Conservation (phyloP, 169 alveolate species). For the Babesia caballi region DNA sequence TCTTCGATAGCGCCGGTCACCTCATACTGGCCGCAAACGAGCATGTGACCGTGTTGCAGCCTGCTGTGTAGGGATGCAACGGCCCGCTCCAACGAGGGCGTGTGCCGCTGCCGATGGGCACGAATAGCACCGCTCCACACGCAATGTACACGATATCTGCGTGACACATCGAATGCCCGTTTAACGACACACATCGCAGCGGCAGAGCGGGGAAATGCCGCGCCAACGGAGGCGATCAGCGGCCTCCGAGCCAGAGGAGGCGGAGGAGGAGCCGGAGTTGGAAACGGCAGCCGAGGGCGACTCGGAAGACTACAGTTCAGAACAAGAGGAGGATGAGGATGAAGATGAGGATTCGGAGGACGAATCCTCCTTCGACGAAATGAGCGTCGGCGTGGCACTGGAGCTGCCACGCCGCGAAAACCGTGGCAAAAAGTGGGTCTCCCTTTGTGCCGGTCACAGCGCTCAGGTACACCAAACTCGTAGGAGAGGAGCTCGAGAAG, state of each 20-base stretch:
- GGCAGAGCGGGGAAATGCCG: neutral
- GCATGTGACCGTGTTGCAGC: no score
- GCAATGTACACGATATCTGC: no score
- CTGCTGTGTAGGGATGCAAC: no score
- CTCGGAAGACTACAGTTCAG: neutral
- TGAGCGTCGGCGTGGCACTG: conserved; percentile 80
- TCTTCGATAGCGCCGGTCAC: no score
- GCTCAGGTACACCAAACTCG: conserved; percentile 65
- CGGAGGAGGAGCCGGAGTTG: conserved; percentile 3
- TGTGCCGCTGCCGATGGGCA: no score
- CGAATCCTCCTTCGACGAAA: conserved; percentile 60
- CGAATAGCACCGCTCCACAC: no score
- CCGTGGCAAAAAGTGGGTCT: conserved; percentile 74
- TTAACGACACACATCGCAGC: neutral
- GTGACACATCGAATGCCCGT: no score
- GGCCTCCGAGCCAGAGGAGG: conserved; percentile 6
- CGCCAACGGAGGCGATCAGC: neutral
- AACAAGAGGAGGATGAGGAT: conserved; percentile 8
- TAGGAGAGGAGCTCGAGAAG: conserved; percentile 81
- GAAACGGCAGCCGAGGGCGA: neutral
- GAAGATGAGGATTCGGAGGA: conserved; percentile 37
- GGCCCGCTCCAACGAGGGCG: no score
- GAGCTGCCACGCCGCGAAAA: conserved; percentile 80
- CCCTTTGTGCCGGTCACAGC: no score
- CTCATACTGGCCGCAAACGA: no score